Base-by-base conservation (phyloP, 106 monocot species). In the Cymbidium sinense region DNA sequence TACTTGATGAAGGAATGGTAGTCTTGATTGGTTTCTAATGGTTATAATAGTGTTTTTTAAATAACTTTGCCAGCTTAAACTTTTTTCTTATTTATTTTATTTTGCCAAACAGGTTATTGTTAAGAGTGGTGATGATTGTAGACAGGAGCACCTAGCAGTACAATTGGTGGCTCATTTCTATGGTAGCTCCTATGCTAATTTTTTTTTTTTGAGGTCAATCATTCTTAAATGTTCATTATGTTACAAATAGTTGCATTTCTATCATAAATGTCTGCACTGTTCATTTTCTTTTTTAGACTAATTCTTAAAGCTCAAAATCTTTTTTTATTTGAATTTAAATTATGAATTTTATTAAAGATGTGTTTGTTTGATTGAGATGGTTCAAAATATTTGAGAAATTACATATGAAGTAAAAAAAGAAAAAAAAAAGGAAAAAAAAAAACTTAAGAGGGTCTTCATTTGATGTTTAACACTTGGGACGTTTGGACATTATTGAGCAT, bases 71-170 rank as follows among this genome's bases (percentile, higher is more conserved):
- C 21, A 5, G 0, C n/a, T 20, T 39, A 71, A 39, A 37, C n/a
- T 80, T 52, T 23, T n/a, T n/a, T n/a, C n/a, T 65, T 61, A 44
- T 51, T 64, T 15, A 35, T 34, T 70, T 44, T 70, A 20, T n/a
- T 70, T 75, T 76, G 33, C 39, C 23, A 70, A 58, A 39, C 88
- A 99, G 99, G 77, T 99, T 67, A 99, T 99, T 86, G 99, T 99
- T 52, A 99, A 99, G 87, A 99, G 99, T 84, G 99, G 99, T 55
- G 99, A 99, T 89, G 99, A 99, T 83, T 99, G 99, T 83, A 80
- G 99, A 83, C 99, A 99, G 36, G 99, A 99, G 77, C 95, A 99
- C 86, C 75, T 99, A 62, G 94, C 99, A 29, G 99, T 99, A 54
- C 99, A 99, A 78, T 87, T 99, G 78, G 86, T 99, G 87, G 90